Evolutionary conservation across 139 green algal genomes (phyloP), one percentile per base, ranked within the genome.

Genomic region (Chlamydomonas schloesseri): DNA sequence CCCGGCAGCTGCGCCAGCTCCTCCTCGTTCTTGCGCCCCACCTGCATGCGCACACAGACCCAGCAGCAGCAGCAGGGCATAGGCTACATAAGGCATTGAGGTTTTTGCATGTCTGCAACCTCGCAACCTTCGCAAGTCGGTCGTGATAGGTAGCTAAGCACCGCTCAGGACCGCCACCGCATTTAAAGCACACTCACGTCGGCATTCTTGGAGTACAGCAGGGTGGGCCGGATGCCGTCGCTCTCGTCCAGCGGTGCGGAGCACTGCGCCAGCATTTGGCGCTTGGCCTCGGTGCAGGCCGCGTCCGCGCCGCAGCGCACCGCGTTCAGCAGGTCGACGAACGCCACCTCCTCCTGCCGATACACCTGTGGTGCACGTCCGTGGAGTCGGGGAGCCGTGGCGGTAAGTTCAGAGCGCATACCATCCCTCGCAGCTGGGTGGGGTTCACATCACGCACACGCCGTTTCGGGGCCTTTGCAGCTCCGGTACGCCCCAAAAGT

Each of bases 311-410:
- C 78, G 78, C 78, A 72, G 62, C 88, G 84, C 10, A 95, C 77
- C 21, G 85, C 84, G 68, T 94, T 90, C 11, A 95, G 91, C 5
- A 93, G 76, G 2, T n/a, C 24, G 3, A 24, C 24, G 18, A 67
- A n/a, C 23, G 60, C 60, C 24, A 9, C 60, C 60, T 67, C 60
- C 24, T 15, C 60, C 60, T 67, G 55, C 55, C 92, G 84, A 46
- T 77, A 94, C 70, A 95, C 89, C 89, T 91, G 88, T 28, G 73
- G 88, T n/a, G n/a, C n/a, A n/a, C n/a, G 71, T 36, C 3, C 33
- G 71, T 17, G 71, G 37, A 6, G 9, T 33, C 34, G 20, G 70
- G 36, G 24, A 21, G 36, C 6, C 29, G n/a, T n/a, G n/a, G n/a
- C n/a, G n/a, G n/a, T n/a, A n/a, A n/a, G n/a, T n/a, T n/a, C n/a